phyloP scores from a whole-genome alignment of 495 filamentous ascomycete species.

The Hyaloscypha variabilis region DNA sequence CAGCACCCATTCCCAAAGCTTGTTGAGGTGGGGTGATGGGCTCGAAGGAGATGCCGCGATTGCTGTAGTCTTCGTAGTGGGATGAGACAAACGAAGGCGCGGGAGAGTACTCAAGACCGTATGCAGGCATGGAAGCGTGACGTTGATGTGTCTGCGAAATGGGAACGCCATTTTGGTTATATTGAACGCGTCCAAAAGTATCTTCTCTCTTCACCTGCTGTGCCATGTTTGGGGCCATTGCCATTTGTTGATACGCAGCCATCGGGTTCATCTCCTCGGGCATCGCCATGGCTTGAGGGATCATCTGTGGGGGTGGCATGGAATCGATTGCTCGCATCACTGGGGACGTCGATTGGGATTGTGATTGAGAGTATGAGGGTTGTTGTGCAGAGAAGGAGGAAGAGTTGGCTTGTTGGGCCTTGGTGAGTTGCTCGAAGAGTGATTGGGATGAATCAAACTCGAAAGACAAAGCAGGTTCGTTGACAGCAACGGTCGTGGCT shows the following conservation, averaged over 20 bases:
- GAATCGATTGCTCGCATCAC: constrained; percentile 88
- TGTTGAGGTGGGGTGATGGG: constrained; percentile 95
- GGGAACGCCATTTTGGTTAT: constrained; percentile 89
- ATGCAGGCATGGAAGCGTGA: constrained; percentile 95
- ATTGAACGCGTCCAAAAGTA: constrained; percentile 75
- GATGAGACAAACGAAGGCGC: constrained; percentile 97
- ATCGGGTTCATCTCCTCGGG: constrained; percentile 80
- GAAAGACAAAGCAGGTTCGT: constrained; percentile 95
- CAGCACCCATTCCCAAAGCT: constrained; percentile 70
- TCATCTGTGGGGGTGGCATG: constrained; percentile 80
- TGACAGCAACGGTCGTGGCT: constrained; percentile 93
- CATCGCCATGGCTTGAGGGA: constrained; percentile 74
- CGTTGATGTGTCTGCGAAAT: constrained; percentile 81
- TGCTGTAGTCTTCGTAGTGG: constrained; percentile 96
- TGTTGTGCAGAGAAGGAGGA: constrained; percentile 90
- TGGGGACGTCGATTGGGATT: constrained; percentile 76
- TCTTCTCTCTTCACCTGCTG: constrained; percentile 81
- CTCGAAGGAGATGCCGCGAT: constrained; percentile 93
- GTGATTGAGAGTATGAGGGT: constrained; percentile 67
- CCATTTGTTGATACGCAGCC: constrained; percentile 70
- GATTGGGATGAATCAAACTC: constrained; percentile 99
- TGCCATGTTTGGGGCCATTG: constrained; percentile 60
- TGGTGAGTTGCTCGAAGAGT: constrained; percentile 98
- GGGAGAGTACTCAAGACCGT: constrained; percentile 91
- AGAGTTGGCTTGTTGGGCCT: constrained; percentile 96